Conservation (phyloP, 306 rosid species). For the cucumber (Cucumis sativus) region Cucumber_9930_V3 NC_026655.2:11559001-11559500, state of each 20-base stretch:
- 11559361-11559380: no score
- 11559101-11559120: not conserved
- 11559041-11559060: no score
- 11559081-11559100: not conserved
- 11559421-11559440: not conserved
- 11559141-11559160: not conserved
- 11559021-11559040: no score
- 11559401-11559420: not conserved
- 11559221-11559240: no score
- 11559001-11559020: no score
- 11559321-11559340: not conserved
- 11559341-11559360: no score
- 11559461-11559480: not conserved
- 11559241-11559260: no score
- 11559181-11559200: no score
- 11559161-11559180: not conserved
- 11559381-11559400: not conserved
- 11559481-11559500: not conserved
- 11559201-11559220: no score
- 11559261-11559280: no score
- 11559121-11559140: not conserved
- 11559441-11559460: not conserved
- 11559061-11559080: not conserved
- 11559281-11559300: no score
- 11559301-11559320: not conserved